Conservation (phyloP, 768 basidiomycete genomes). For the Auriscalpium vulgare region DNA sequence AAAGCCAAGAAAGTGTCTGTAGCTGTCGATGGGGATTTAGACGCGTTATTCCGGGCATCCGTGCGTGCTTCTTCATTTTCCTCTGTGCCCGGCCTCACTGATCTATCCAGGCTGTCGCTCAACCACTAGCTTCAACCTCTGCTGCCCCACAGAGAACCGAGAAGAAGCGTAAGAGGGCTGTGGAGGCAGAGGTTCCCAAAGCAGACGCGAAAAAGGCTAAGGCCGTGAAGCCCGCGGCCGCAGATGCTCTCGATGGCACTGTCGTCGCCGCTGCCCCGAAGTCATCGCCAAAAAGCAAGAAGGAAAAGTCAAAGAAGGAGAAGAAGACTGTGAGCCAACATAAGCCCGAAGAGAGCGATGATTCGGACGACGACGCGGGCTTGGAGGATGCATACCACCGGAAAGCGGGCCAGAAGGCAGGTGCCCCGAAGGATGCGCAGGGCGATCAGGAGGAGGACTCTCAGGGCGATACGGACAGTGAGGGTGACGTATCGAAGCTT, state of each 20-base stretch:
- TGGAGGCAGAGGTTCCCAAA: background rate
- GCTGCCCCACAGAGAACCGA: constrained; percentile 6
- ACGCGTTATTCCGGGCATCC: constrained; percentile 50
- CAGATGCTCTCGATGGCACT: background rate
- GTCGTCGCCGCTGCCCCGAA: constrained; percentile 13
- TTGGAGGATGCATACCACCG: constrained; percentile 27
- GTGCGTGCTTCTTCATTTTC: constrained; percentile 25
- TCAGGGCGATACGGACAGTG: constrained; percentile 23
- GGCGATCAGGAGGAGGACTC: constrained; percentile 13
- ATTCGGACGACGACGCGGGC: constrained; percentile 24
- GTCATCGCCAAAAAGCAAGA: constrained; percentile 19
- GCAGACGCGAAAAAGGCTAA: constrained; percentile 10
- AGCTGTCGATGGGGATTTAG: constrained; percentile 49
- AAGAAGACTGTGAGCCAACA: constrained; percentile 4
- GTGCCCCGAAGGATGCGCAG: constrained; percentile 11
- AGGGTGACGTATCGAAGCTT: constrained; percentile 31
- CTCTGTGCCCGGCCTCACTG: background rate
- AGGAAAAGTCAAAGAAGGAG: constrained; percentile 13
- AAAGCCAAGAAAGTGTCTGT: background rate
- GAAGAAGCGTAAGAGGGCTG: constrained; percentile 1
- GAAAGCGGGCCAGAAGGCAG: constrained; percentile 2
- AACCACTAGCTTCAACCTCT: background rate
- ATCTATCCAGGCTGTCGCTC: background rate
- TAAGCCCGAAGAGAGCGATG: constrained; percentile 15
- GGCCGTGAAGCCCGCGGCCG: constrained; percentile 5